A percentile compares a stretch with the other conserved stretches of the same genome.
phyloP scores from a whole-genome alignment of 2,329 filamentous ascomycete genomes.

The Neonectria neomacrospora region DNA sequence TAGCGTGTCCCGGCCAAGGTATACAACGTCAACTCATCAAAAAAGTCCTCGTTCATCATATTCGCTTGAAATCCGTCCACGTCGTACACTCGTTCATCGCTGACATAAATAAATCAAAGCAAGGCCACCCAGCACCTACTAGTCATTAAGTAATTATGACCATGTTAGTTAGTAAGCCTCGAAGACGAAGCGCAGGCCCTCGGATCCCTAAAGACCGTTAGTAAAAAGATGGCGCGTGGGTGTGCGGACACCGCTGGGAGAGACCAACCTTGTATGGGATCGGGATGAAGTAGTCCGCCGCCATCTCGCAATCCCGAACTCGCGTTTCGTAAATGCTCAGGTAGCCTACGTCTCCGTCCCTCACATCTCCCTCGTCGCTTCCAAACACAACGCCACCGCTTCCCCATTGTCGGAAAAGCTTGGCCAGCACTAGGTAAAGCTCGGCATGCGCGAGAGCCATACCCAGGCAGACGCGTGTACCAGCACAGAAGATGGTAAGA shows the following conservation, averaged over 20 bases:
- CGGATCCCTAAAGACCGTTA: conserved; percentile 44
- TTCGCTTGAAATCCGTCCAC: conserved; percentile 12
- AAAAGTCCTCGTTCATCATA: conserved; percentile 17
- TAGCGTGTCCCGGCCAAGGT: conserved; percentile 5
- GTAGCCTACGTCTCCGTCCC: conserved; percentile 48
- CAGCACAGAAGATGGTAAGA: conserved; percentile 50
- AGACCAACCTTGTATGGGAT: conserved; percentile 50
- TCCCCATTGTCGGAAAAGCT: conserved; percentile 53
- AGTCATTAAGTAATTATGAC: conserved; percentile 25
- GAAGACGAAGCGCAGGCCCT: conserved; percentile 50
- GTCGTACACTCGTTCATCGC: conserved; percentile 17
- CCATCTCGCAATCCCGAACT: conserved; percentile 50
- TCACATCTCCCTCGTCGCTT: conserved; percentile 46
- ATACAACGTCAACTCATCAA: conserved; percentile 23
- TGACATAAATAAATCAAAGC: conserved; percentile 21
- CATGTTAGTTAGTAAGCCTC: conserved; percentile 42
- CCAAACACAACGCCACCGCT: conserved; percentile 47
- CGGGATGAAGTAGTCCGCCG: conserved; percentile 53
- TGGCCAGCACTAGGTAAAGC: conserved; percentile 51
- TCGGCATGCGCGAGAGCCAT: conserved; percentile 53
- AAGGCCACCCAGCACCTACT: conserved; percentile 24
- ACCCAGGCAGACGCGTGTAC: conserved; percentile 51
- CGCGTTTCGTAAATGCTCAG: conserved; percentile 51
- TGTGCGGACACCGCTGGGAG: background rate
- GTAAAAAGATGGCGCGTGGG: background rate